Percentiles rank a stretch among this genome's conserved stretches.
These are phyloP conservation scores for Plectosphaerella cucumerina DNA, from an alignment of 2,329 filamentous ascomycete genomes.

Conservation along the genomic window DNA sequence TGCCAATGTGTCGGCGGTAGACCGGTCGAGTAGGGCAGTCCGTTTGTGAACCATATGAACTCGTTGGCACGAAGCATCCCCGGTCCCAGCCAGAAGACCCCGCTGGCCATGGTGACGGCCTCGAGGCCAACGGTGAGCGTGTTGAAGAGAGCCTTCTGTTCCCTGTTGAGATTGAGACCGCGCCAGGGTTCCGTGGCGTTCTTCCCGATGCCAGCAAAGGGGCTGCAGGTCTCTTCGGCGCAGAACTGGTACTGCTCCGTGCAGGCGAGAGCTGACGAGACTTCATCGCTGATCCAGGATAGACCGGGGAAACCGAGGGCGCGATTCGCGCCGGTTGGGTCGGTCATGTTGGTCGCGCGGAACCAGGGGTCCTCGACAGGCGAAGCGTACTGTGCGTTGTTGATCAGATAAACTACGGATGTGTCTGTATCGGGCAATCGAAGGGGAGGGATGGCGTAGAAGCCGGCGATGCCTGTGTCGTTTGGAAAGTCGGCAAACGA, in stretches of 20 bases:
- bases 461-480: not conserved
- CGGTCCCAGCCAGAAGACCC: not conserved
- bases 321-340: not conserved
- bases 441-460: not conserved
- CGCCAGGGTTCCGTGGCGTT: no score
- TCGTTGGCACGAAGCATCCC: not conserved
- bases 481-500: not conserved
- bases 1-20: not conserved
- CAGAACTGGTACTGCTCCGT: constrained; percentile 5
- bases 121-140: not conserved
- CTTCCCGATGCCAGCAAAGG: not conserved
- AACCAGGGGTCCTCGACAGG: constrained; percentile 1
- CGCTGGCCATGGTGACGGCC: not conserved
- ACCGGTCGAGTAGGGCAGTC: not conserved
- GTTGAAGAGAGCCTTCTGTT: not conserved
- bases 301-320: not conserved
- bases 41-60: not conserved
- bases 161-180: not conserved
- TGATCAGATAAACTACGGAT: not conserved
- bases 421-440: not conserved
- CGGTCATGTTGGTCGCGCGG: not conserved
- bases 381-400: not conserved
- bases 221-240: not conserved
- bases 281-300: not conserved
- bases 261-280: not conserved